These are phyloP conservation scores for Ophiostoma angusticollis DNA, from an alignment of 2,329 filamentous ascomycete species.

Conservation along the genomic window DNA sequence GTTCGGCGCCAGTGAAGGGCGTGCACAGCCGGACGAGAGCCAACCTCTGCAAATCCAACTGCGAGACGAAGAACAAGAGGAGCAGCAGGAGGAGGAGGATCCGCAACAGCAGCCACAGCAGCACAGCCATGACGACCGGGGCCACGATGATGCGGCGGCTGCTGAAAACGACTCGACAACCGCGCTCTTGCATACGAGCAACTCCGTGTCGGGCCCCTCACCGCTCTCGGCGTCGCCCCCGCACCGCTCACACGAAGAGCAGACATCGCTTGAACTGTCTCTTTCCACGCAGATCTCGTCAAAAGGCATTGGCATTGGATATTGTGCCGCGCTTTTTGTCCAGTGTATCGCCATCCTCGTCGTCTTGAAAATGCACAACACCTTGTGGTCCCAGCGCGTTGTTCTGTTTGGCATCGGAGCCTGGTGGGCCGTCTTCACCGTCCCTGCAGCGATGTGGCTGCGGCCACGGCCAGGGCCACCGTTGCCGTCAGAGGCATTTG, in stretches of 20 bases:
- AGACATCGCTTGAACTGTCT: slow-evolving; percentile 55
- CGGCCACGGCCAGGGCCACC: slow-evolving; percentile 81
- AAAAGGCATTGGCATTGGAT: slow-evolving; percentile 86
- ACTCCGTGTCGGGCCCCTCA: background rate
- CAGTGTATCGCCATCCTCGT: slow-evolving; percentile 72
- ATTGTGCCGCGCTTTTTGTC: slow-evolving; percentile 71
- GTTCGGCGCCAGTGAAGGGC: slow-evolving; percentile 4
- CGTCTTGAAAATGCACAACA: slow-evolving; percentile 58
- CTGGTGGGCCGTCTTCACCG: slow-evolving; percentile 90
- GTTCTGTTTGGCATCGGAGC: slow-evolving; percentile 75
- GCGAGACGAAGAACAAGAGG: slow-evolving; percentile 21
- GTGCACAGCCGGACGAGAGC: background rate
- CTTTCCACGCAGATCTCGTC: slow-evolving; percentile 86
- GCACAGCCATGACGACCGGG: slow-evolving; percentile 15
- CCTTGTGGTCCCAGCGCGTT: slow-evolving; percentile 73
- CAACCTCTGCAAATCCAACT: slow-evolving; percentile 18
- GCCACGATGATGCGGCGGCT: slow-evolving; percentile 18
- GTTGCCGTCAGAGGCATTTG: slow-evolving; percentile 30
- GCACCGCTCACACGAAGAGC: slow-evolving; percentile 24
- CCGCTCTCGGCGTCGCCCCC: background rate
- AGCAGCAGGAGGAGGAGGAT: slow-evolving; percentile 17
- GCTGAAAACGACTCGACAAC: slow-evolving; percentile 31
- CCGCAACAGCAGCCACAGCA: slow-evolving; percentile 18
- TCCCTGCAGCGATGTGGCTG: slow-evolving; percentile 79
- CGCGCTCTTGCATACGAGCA: slow-evolving; percentile 28